Evolutionary conservation across 352 stramenopile species (phyloP), one percentile per base, ranked within the genome.

Genomic region (Globisporangium irregulare): DNA sequence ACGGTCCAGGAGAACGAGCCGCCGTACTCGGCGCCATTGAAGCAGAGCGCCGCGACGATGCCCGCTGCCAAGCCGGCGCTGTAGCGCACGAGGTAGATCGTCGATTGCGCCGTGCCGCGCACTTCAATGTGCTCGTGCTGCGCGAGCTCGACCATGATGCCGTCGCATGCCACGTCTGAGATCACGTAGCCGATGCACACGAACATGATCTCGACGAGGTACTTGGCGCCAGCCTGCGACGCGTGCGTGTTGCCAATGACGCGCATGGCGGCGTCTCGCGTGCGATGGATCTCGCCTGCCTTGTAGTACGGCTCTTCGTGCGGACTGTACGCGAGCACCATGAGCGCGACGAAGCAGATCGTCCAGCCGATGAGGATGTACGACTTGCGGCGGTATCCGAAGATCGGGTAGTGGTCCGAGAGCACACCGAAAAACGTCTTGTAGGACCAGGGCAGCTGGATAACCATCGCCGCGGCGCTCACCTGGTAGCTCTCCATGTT

Each of bases 341-440:
- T 78, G 43, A 88, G 68, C 29, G 80, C 76, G 20, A 72, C 41
- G 34, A 89, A 80, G 68, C 73, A 87, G 29, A 92, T 65, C 22
- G 73, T 0, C 84, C 82, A 92, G 20, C 84, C 84, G 62, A 90
- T 77, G 34, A 92, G 68, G 70, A 92, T 89, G 71, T 92, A 91
- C 9, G 84, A 80, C 63, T 89, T 91, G 58, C 84, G 75, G 9
- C 84, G 82, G 55, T 86, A 89, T 12, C 84, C 84, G 22, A 72
- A 67, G 57, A 93, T 87, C 20, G 82, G 84, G 6, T 84, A 66
- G 62, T 88, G 80, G 66, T 93, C 82, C 22, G 81, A 89, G 54
- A 93, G 68, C 48, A 89, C 66, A 22, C 82, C 85, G 68, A 91
- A 91, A 29, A 93, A 74, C n/a, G 82, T 91, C 71, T 93, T 91